Evolutionary conservation across 2,329 filamentous ascomycete species (phyloP).

Genomic region (Neonectria punicea): DNA sequence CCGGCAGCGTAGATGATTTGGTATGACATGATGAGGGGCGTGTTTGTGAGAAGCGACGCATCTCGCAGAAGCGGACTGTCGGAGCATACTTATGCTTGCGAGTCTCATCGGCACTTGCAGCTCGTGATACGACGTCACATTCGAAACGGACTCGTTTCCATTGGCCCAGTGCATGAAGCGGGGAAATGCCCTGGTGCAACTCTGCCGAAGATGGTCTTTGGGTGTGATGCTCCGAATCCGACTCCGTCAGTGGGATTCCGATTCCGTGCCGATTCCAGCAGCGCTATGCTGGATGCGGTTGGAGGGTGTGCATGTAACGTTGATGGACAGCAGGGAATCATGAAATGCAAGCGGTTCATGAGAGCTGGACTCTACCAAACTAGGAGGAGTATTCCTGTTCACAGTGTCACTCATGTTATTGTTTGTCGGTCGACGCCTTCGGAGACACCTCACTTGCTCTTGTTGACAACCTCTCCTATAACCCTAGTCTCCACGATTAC

Average conservation of each 20-base stretch:
- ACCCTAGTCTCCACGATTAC: not conserved
- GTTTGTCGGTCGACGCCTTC: too few species aligned
- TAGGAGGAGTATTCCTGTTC: not conserved
- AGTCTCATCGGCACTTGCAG: too few species aligned
- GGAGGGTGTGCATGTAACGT: not conserved
- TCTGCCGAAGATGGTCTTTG: not conserved
- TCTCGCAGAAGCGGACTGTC: not conserved
- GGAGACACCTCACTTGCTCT: not conserved
- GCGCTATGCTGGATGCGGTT: constrained; percentile 5
- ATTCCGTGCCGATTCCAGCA: constrained; percentile 23
- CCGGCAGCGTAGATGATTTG: constrained; percentile 19
- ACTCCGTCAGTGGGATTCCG: constrained; percentile 17
- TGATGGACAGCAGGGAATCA: not conserved
- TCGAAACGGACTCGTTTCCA: not conserved
- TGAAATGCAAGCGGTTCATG: not conserved
- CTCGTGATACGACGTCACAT: not conserved
- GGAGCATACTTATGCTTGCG: not conserved
- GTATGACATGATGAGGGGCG: constrained; percentile 15
- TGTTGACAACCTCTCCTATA: not conserved
- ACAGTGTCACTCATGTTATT: not conserved
- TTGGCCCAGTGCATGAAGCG: not conserved
- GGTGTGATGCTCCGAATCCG: constrained; percentile 4
- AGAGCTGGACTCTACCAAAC: not conserved
- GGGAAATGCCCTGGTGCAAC: not conserved
- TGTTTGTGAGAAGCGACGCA: not conserved